Percentiles rank a stretch among this genome's conserved stretches.
phyloP scores from a whole-genome alignment of 2,329 filamentous ascomycete genomes.

The Arthrobotrys iridis region DNA sequence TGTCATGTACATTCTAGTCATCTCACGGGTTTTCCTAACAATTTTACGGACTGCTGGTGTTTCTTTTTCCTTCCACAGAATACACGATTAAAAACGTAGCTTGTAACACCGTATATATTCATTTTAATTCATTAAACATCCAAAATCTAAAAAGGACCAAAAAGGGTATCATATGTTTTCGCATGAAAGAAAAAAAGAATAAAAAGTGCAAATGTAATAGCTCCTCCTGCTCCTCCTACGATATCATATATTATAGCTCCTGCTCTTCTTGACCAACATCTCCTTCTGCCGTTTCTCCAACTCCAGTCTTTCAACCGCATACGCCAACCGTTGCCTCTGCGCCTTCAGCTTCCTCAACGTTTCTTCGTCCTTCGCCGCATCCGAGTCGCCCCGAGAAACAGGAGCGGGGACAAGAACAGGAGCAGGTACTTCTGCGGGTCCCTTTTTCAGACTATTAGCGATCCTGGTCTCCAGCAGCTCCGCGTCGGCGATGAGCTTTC shows the following conservation, averaged over 20 bases:
- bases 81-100: not conserved
- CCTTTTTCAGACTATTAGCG: slow-evolving; percentile 57
- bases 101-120: not conserved
- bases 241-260: slow-evolving; percentile 60
- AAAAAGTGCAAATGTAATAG: not conserved
- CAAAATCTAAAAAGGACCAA: not conserved
- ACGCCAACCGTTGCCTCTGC: slow-evolving; percentile 85
- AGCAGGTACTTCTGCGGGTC: slow-evolving; percentile 2
- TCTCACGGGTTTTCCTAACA: slow-evolving; percentile 31
- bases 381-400: no score
- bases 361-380: slow-evolving; percentile 63
- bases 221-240: not conserved
- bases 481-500: slow-evolving; percentile 81
- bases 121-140: no score
- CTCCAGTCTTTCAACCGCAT: slow-evolving; percentile 85
- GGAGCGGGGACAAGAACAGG: slow-evolving; percentile 55
- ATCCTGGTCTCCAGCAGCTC: slow-evolving; percentile 79
- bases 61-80: slow-evolving; percentile 8
- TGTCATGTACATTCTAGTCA: slow-evolving; percentile 54
- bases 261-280: slow-evolving; percentile 77
- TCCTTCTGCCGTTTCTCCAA: slow-evolving; percentile 80
- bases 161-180: slow-evolving; percentile 34
- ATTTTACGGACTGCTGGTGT: slow-evolving; percentile 53
- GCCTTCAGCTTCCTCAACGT: slow-evolving; percentile 76
- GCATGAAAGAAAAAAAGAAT: not conserved